Conservation (phyloP, 768 basidiomycete genomes). For the Leucosporidium creatinivorum region DNA sequence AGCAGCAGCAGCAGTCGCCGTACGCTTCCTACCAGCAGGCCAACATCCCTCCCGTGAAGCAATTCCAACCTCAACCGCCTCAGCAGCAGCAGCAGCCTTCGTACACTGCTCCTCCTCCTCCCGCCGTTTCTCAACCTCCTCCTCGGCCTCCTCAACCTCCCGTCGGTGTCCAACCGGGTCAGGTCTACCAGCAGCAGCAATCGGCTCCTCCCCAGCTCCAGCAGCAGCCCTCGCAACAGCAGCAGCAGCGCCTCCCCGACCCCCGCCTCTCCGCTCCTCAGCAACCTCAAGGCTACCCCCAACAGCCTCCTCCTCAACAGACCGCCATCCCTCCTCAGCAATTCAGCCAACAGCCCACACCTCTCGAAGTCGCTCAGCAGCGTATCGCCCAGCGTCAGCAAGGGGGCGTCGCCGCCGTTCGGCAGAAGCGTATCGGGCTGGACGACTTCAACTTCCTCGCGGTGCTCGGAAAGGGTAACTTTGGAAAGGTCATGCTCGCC, state of each 20-base stretch:
- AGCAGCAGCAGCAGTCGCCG: background rate
- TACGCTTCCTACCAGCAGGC: background rate
- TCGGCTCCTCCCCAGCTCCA: background rate
- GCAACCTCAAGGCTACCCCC: constrained; percentile 1
- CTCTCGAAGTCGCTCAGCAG: constrained; percentile 7
- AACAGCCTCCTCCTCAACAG: constrained; percentile 9
- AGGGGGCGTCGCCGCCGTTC: constrained; percentile 16
- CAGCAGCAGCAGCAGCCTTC: too few relatives aligned
- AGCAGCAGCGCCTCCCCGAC: constrained; percentile 43
- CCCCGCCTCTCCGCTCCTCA: constrained; percentile 30
- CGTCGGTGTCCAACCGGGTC: constrained; percentile 12
- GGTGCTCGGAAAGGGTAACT: constrained; percentile 97
- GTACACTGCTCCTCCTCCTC: too few relatives aligned
- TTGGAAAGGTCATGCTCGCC: constrained; percentile 99
- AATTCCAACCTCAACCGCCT: too few relatives aligned
- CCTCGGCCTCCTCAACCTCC: constrained; percentile 28
- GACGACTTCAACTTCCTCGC: constrained; percentile 99
- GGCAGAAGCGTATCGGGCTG: constrained; percentile 79
- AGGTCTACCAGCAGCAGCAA: constrained; percentile 18
- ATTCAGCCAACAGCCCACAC: constrained; percentile 1
- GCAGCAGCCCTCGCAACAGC: background rate
- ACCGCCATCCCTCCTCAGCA: constrained; percentile 36
- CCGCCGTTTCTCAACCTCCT: background rate
- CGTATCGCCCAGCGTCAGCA: constrained; percentile 4
- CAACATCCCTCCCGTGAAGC: background rate